Conservation (phyloP, 176 grass and related monocot genomes). For the sorghum (Sorghum bicolor) region DNA sequence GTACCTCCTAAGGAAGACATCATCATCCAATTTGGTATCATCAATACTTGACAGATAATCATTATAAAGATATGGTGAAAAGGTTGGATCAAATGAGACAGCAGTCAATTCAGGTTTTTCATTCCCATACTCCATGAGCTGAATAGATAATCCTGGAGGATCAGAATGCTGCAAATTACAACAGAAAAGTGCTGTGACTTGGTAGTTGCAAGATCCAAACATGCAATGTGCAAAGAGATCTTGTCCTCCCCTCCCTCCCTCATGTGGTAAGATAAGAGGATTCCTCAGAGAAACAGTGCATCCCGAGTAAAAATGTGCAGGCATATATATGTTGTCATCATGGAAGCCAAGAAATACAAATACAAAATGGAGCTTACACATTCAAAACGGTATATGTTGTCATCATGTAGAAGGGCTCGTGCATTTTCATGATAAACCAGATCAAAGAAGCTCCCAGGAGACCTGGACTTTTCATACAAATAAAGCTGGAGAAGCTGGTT, state of each 20-base stretch:
- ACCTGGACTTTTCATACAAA: slow-evolving; percentile 90
- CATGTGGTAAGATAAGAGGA: not conserved
- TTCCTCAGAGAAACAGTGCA: not conserved
- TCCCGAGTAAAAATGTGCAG: not conserved
- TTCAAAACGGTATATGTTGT: slow-evolving; percentile 93
- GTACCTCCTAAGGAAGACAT: slow-evolving; percentile 82
- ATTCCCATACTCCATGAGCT: slow-evolving; percentile 90
- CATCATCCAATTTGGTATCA: slow-evolving; percentile 47
- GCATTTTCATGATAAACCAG: slow-evolving; percentile 97
- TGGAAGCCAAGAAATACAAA: not conserved
- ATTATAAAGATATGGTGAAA: too few relatives aligned
- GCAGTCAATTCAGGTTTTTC: slow-evolving; percentile 16
- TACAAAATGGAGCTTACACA: slow-evolving; percentile 55
- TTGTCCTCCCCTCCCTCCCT: not conserved
- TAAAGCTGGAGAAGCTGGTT: slow-evolving; percentile 95
- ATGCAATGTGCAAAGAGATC: not conserved
- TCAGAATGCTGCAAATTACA: slow-evolving; percentile 54
- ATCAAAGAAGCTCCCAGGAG: slow-evolving; percentile 74
- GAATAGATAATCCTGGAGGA: slow-evolving; percentile 62
- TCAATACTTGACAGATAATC: slow-evolving; percentile 56
- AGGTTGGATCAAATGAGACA: too few relatives aligned
- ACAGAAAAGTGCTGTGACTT: not conserved
- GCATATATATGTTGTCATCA: too few relatives aligned
- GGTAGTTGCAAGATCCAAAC: not conserved
- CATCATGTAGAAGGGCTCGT: slow-evolving; percentile 88